Evolutionary conservation across 495 filamentous ascomycete genomes (phyloP), one percentile per base, ranked within the genome.

Genomic region (Hypoxylon cercidicola): DNA sequence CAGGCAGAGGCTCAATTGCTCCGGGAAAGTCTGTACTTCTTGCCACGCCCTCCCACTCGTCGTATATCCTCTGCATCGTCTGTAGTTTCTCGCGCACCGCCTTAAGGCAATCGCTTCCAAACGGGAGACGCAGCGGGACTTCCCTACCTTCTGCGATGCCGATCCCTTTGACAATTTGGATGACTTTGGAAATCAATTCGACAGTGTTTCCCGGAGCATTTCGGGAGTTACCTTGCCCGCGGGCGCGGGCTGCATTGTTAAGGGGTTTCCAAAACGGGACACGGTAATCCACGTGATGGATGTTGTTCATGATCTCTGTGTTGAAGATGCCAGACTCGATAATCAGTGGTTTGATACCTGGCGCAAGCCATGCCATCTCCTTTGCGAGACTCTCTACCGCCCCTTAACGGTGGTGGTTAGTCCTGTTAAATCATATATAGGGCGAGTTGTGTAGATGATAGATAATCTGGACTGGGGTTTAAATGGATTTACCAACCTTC

Each of bases 261-360:
- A 59, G 55, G 12, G 56, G 56, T 23, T 60, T 11, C 47, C 56
- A 52, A 35, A 60, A 60, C 3, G 56, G 56, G 8, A 60, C 46
- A 1, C 56, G 30, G 12, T 8, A 23, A 3, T 37, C 30, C 3
- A 32, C 44, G n/a, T 48, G 44, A 3, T 60, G 46, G 10, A 60
- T 43, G 8, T 59, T 59, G 3, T 12, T 2, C 55, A 59, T 50
- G n/a, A 59, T 34, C 23, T 60, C 56, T 2, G 45, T 60, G 32
- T 41, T 46, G 23, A 21, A 37, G 37, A 60, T 45, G n/a, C 57
- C 47, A 0, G 57, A 52, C 9, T 60, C 57, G 57, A 52, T 46
- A 15, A 52, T 60, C 12, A 53, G 20, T 12, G 57, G 57, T 25
- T 60, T 60, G n/a, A 52, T 60, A n/a, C 57, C 47, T 32, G 57